phyloP scores from a whole-genome alignment of 1,139 yeast genomes.

The Geotrichum aggregatum region DNA sequence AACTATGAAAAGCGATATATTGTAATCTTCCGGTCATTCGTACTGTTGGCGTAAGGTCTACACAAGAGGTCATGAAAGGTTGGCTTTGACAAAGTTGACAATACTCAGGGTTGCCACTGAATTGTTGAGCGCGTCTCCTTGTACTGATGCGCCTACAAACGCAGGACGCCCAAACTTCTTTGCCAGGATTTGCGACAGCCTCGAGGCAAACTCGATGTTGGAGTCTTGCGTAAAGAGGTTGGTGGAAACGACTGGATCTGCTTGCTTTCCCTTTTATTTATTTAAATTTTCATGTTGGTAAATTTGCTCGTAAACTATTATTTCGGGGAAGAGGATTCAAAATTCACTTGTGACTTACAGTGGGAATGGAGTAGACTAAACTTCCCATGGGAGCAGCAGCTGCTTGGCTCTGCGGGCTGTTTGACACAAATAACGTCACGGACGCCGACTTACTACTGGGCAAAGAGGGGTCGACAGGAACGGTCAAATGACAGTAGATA shows the following conservation, averaged over 20 bases:
- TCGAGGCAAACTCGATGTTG: constrained; percentile 17
- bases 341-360: constrained; percentile 4
- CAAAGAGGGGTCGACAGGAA: background rate
- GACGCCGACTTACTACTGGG: background rate
- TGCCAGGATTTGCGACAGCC: constrained; percentile 15
- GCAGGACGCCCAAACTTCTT: constrained; percentile 10
- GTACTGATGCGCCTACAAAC: constrained; percentile 18
- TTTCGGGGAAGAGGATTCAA: too few relatives aligned
- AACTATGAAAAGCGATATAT: too few relatives aligned
- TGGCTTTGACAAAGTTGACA: constrained; percentile 15
- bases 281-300: too few relatives aligned
- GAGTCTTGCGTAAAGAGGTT: constrained; percentile 13
- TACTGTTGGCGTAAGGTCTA: too few relatives aligned
- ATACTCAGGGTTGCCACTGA: constrained; percentile 9
- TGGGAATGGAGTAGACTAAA: constrained; percentile 19
- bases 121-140: constrained; percentile 5
- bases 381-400: constrained; percentile 11
- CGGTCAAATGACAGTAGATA: constrained; percentile 13
- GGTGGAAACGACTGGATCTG: constrained; percentile 15
- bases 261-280: constrained; percentile 2
- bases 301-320: too few relatives aligned
- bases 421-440: constrained; percentile 12
- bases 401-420: background rate
- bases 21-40: too few relatives aligned
- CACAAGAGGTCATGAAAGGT: too few relatives aligned